Evolutionary conservation across 2,329 filamentous ascomycete species (phyloP).

Genomic region (Pseudogymnoascus sp.): DNA sequence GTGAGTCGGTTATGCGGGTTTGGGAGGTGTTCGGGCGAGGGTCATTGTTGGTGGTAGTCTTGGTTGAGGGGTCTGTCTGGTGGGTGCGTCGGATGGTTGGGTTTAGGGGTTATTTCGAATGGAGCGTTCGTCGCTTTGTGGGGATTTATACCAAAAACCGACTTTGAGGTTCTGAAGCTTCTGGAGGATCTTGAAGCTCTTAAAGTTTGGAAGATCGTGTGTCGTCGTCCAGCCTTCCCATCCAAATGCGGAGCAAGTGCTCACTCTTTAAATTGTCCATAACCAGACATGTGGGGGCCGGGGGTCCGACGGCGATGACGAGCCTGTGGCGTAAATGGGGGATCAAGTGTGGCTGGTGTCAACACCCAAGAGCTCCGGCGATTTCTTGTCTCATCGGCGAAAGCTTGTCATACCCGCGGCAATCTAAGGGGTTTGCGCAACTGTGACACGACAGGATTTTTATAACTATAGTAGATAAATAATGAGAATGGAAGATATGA

Average conservation of each 20-base stretch:
- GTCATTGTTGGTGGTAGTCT: neutral
- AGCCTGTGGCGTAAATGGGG: slow-evolving; percentile 12
- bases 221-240: neutral
- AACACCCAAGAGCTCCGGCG: neutral
- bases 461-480: neutral
- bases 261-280: neutral
- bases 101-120: neutral
- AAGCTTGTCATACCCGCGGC: neutral
- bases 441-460: neutral
- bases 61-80: neutral
- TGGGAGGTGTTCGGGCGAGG: neutral
- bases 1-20: neutral
- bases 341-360: neutral
- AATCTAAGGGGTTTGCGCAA: neutral
- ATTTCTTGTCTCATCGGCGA: neutral
- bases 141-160: neutral
- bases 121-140: neutral
- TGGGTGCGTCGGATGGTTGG: neutral
- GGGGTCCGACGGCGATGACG: slow-evolving; percentile 16
- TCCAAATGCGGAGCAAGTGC: neutral
- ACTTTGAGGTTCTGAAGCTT: neutral
- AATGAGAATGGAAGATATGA: neutral
- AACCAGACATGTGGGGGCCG: neutral
- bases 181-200: neutral
- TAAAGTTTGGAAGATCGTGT: neutral